These are phyloP conservation scores for Austroboletus eburneus DNA, from an alignment of 768 basidiomycete species.

Conservation along the genomic window DNA sequence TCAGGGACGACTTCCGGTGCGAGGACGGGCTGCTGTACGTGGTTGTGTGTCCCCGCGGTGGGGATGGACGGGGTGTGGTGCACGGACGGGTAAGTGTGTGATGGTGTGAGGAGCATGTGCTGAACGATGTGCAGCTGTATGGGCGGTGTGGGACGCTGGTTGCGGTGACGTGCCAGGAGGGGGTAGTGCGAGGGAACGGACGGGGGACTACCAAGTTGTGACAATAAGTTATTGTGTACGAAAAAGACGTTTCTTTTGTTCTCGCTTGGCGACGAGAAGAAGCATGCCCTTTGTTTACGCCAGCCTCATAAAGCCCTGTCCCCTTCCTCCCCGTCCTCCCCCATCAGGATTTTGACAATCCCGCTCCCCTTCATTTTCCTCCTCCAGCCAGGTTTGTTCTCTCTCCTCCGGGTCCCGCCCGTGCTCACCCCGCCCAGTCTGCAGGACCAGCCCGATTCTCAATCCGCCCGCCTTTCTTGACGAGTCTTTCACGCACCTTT, in stretches of 20 bases:
- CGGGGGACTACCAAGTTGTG: slow-evolving; percentile 32
- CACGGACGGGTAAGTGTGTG: slow-evolving; percentile 59
- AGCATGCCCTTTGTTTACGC: slow-evolving; percentile 6
- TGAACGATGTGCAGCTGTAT: slow-evolving; percentile 50
- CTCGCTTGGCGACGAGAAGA: slow-evolving; percentile 29
- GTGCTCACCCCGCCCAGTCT: slow-evolving; percentile 23
- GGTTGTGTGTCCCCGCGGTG: slow-evolving; percentile 60
- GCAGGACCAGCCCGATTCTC: slow-evolving; percentile 25
- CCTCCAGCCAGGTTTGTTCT: slow-evolving; percentile 28
- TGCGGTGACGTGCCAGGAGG: slow-evolving; percentile 80
- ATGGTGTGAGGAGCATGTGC: not conserved
- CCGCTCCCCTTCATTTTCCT: too few relatives aligned
- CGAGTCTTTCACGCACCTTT: slow-evolving; percentile 27
- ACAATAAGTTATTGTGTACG: slow-evolving; percentile 32
- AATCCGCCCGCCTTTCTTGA: slow-evolving; percentile 19
- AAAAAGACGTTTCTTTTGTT: slow-evolving; percentile 34
- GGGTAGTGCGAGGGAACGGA: slow-evolving; percentile 61
- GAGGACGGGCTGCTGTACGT: slow-evolving; percentile 80
- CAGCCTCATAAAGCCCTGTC: slow-evolving; percentile 26
- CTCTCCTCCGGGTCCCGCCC: not conserved
- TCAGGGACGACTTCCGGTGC: slow-evolving; percentile 69
- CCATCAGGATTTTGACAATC: slow-evolving; percentile 37
- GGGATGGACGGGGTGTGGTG: slow-evolving; percentile 63
- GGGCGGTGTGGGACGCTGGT: slow-evolving; percentile 61
- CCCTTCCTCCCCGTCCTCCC: not conserved